Evolutionary conservation across 2,329 filamentous ascomycete species (phyloP).

Genomic region (Colletotrichum euphorbiae): DNA sequence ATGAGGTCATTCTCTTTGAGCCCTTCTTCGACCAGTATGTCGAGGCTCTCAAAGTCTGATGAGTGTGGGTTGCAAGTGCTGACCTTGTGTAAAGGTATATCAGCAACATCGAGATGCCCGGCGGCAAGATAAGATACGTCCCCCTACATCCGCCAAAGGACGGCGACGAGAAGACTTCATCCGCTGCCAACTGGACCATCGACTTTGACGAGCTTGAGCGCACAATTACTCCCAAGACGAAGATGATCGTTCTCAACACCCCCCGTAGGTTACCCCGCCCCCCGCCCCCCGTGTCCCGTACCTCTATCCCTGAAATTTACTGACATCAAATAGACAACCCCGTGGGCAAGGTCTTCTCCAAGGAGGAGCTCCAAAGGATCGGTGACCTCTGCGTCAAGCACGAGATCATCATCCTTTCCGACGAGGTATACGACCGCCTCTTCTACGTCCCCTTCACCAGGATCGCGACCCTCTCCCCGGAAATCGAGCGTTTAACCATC

Average conservation of each 20-base stretch:
- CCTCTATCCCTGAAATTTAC: not conserved
- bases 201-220: slow-evolving; percentile 85
- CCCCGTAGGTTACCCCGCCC: slow-evolving; percentile 63
- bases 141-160: slow-evolving; percentile 90
- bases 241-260: slow-evolving; percentile 94
- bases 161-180: slow-evolving; percentile 82
- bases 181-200: slow-evolving; percentile 88
- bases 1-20: slow-evolving; percentile 98
- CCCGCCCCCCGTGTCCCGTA: not conserved
- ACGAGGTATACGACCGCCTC: slow-evolving; percentile 94
- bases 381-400: slow-evolving; percentile 91
- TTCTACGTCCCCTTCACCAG: slow-evolving; percentile 97
- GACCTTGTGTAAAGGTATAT: slow-evolving; percentile 73
- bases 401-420: slow-evolving; percentile 91
- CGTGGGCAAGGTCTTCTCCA: slow-evolving; percentile 93
- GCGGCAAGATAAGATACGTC: slow-evolving; percentile 93
- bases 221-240: slow-evolving; percentile 86
- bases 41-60: no score
- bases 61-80: not conserved
- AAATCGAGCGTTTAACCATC: slow-evolving; percentile 87
- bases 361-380: slow-evolving; percentile 84
- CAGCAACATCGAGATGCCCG: slow-evolving; percentile 98
- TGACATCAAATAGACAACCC: slow-evolving; percentile 77
- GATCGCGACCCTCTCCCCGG: slow-evolving; percentile 89
- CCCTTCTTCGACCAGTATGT: slow-evolving; percentile 95